phyloP scores from a whole-genome alignment of 495 filamentous ascomycete genomes.

The Aspergillus leporis region DNA sequence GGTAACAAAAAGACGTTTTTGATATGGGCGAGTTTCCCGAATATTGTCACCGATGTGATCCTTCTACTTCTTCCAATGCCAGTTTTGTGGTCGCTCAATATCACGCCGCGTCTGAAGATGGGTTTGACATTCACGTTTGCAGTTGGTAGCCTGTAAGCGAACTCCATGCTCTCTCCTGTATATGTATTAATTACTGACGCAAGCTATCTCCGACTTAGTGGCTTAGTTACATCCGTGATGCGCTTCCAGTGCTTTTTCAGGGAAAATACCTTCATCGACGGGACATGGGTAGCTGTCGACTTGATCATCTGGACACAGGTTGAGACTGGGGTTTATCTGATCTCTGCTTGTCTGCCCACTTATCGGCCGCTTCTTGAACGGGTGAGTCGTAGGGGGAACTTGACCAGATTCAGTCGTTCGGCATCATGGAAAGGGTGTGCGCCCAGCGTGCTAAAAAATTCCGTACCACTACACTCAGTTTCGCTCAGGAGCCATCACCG shows the following conservation, averaged over 20 bases:
- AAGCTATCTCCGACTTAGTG: background rate
- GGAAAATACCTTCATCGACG: background rate
- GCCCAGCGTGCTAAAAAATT: background rate
- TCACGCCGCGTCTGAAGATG: background rate
- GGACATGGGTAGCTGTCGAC: background rate
- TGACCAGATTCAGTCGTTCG: background rate
- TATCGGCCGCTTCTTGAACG: background rate
- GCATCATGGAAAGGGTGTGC: background rate
- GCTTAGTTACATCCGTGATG: background rate
- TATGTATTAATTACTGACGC: background rate
- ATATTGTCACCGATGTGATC: background rate
- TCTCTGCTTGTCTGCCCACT: background rate
- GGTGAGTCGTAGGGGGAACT: background rate
- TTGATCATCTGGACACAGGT: background rate
- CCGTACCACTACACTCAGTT: background rate
- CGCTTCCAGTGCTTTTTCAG: background rate
- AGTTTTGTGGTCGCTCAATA: background rate
- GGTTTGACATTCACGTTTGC: background rate
- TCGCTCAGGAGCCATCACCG: background rate
- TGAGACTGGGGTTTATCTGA: conserved; percentile 5
- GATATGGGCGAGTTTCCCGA: conserved; percentile 2
- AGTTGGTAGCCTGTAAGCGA: background rate
- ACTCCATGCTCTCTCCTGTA: background rate
- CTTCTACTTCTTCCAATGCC: background rate
- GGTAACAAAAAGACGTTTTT: background rate